Conservation (phyloP, 1,139 yeast genomes). For the Suhomyces yuchorum region DNA sequence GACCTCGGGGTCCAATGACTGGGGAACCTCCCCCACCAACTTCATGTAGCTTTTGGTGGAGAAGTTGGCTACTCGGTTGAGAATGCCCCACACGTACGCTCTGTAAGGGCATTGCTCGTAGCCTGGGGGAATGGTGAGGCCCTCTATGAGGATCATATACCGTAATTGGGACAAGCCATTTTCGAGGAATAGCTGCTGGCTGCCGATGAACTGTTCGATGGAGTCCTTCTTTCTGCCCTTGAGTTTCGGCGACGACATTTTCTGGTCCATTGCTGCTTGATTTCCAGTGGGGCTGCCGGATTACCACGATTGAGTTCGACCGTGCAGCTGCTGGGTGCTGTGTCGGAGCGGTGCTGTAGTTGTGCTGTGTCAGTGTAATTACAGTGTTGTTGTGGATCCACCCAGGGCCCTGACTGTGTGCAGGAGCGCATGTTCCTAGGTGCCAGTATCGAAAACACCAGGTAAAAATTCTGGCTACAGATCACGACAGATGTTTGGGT, state of each 20-base stretch:
- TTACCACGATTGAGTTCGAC: background rate
- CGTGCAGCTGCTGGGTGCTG: too few relatives aligned
- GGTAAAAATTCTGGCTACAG: background rate
- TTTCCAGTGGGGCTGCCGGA: background rate
- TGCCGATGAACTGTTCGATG: conserved; percentile 62
- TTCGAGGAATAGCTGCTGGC: conserved; percentile 63
- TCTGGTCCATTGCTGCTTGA: background rate
- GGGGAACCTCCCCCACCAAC: conserved; percentile 59
- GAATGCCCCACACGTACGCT: conserved; percentile 78
- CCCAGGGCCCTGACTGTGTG: background rate
- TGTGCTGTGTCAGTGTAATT: too few relatives aligned
- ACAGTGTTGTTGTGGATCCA: background rate
- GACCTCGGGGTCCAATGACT: conserved; percentile 42
- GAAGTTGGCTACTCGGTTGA: conserved; percentile 64
- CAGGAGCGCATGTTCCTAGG: background rate
- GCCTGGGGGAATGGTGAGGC: conserved; percentile 56
- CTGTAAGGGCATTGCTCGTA: conserved; percentile 66
- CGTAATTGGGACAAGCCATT: conserved; percentile 79
- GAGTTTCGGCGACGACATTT: conserved; percentile 11
- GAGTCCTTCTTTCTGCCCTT: conserved; percentile 61
- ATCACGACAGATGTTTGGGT: conserved; percentile 59
- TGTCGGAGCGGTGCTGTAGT: too few relatives aligned
- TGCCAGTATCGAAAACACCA: background rate
- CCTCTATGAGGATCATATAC: conserved; percentile 77
- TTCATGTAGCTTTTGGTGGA: conserved; percentile 55